Conservation (phyloP, 352 stramenopile species). For the Globisporangium nunn region DNA sequence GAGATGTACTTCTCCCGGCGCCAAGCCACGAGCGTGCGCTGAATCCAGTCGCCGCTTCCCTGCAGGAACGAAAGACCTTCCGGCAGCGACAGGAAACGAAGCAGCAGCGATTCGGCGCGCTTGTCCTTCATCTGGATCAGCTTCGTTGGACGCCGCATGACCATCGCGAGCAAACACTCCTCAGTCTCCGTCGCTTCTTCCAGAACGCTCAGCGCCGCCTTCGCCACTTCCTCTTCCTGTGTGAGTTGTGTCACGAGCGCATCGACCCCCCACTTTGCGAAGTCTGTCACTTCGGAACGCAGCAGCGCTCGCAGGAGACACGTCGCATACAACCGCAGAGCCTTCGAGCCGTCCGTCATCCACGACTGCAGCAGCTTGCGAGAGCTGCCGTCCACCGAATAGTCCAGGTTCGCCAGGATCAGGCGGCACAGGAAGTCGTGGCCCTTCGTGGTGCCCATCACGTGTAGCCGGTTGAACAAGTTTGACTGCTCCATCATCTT, state of each 20-base stretch:
- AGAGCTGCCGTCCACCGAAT: constrained; percentile 82
- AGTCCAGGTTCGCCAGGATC: constrained; percentile 85
- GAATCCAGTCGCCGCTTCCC: constrained; percentile 80
- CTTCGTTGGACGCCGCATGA: constrained; percentile 67
- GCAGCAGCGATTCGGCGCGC: constrained; percentile 67
- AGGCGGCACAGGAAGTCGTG: constrained; percentile 86
- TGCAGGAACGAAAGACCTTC: constrained; percentile 77
- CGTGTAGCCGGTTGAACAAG: constrained; percentile 81
- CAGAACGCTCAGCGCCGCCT: constrained; percentile 79
- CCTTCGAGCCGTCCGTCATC: constrained; percentile 83
- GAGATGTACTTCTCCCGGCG: constrained; percentile 79
- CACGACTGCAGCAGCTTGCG: constrained; percentile 83
- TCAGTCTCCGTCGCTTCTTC: constrained; percentile 83
- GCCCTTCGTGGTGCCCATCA: constrained; percentile 83
- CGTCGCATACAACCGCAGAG: constrained; percentile 77
- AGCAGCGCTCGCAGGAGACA: constrained; percentile 76
- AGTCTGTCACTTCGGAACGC: constrained; percentile 81
- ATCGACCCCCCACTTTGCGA: constrained; percentile 86
- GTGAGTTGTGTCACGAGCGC: constrained; percentile 79
- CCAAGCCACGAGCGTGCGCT: constrained; percentile 64
- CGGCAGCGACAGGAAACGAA: constrained; percentile 78
- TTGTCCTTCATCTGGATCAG: constrained; percentile 79
- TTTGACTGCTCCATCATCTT: constrained; percentile 90
- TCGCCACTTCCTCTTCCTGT: constrained; percentile 80
- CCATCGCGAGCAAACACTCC: constrained; percentile 79